Evolutionary conservation across 2,329 filamentous ascomycete genomes (phyloP), one percentile per base, ranked within the genome.

Genomic region (Bipolaris cookei): DNA sequence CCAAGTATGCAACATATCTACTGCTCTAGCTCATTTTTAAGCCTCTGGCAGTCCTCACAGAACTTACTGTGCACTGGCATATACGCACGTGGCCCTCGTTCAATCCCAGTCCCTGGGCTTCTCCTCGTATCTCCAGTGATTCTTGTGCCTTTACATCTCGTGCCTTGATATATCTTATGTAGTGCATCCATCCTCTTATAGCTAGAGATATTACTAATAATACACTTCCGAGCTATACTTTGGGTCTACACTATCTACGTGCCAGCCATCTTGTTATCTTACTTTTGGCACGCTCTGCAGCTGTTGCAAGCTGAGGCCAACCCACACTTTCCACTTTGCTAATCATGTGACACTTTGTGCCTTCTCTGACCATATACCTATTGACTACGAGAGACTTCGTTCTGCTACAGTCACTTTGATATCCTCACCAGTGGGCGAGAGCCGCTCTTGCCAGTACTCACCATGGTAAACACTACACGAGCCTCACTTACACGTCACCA

Each of bases 391-490:
- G 16, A 5, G 6, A 10, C 23, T 2, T n/a, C 18, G 11, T 38
- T 21, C 34, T 54, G 21, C 14, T 42, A 20, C 7, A n/a, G 6
- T 28, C 6, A 14, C 6, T 25, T 7, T 0, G 28, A 28, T 47
- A 28, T 34, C 6, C 25, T 46, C 41, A 38, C 20, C 41, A 4
- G 39, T 34, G 3, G 32, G 48, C 23, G 30, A 47, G 11, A 37
- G 50, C 42, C 20, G 42, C 34, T 25, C 32, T 25, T 56, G 37
- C 50, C 32, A 44, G n/a, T 38, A 28, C 43, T 23, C 41, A 54
- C 42, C 35, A 30, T 30, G 35, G 51, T 42, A 42, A 43, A 45
- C 25, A 44, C 32, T 1, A 21, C 20, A 14, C 13, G 3, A 39
- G 34, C 48, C 51, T 35, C 42, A 54, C 35, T 41, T 30, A 48